Evolutionary conservation across 139 green algal species (phyloP), one percentile per base, ranked within the genome.

Genomic region (Asterochloris erici): DNA sequence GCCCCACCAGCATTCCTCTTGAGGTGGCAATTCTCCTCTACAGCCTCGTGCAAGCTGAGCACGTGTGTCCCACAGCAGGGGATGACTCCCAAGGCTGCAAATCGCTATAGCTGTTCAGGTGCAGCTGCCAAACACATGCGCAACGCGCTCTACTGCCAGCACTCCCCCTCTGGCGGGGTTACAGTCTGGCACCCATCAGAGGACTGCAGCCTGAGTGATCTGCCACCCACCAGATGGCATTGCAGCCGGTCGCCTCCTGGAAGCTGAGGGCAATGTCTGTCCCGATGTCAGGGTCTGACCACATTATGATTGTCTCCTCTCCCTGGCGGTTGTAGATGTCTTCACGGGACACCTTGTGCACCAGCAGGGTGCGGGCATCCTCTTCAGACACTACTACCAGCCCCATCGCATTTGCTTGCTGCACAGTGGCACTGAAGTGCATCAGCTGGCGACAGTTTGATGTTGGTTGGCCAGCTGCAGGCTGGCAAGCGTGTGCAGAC

Each of bases 191-290:
- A 54, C 38, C 38, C 38, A 54, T 54, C 38, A 10, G 38, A 54
- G 38, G 38, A 54, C 38, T 54, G 38, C 38, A 54, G 38, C 38
- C 38, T 54, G 38, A 2, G 38, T 6, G 38, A 6, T 54, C 38
- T 54, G 38, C 38, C 6, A 54, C 80, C 11, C 73, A 89, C 94
- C 96, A 99, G 28, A 99, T 95, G 75, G 92, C 87, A 70, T 94
- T 90, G 84, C 97, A 99, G 17, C 94, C 95, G 14, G 77, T 71
- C 0, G 86, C 84, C 71, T 99, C 92, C 88, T 99, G 94, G 69
- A 99, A 99, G 84, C 93, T 98, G 1, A 99, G 92, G 15, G 97
- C 97, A 11, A 99, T 90, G 85, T 99, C 96, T 14, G 94, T 98
- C 69, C 85, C 88, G 11, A 97, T 87, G 47, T 97, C 92, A 0